Evolutionary conservation across 2,329 filamentous ascomycete genomes (phyloP), one percentile per base, ranked within the genome.

Genomic region (Fusarium sp.): DNA sequence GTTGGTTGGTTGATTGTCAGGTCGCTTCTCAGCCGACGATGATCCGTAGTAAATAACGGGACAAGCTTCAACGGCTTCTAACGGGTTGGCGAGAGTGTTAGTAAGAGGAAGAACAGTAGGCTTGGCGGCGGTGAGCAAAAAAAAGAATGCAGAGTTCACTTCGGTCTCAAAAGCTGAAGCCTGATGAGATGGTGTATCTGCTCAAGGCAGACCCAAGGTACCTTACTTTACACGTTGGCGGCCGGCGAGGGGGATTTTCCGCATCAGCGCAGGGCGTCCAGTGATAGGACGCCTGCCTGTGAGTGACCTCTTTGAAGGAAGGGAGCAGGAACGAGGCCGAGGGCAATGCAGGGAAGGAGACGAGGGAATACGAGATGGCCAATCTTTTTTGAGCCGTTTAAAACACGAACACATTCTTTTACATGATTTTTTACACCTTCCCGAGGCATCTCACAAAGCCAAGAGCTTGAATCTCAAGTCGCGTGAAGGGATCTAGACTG

Each of bases 241-340:
- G 60, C 27, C 62, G 65, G 65, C 62, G 42, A 65, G 42, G 58
- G 46, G 51, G 54, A 62, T 67, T 59, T 67, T 59, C 33, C 58
- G 65, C 58, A 40, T 53, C 42, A 55, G 51, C 56, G 33, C 38
- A 53, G 42, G 44, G 33, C 14, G 38, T 27, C 25, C 25, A 27
- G 25, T 57, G 50, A 53, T 64, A 59, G 50, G 54, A 59, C 49
- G 58, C 58, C 62, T 40, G 53, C 62, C 50, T 55, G 25, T 34
- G 27, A 23, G 29, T 29, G 42, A 46, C 42, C 25, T 57, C 18
- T 20, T 20, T 18, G 23, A 51, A 59, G 42, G 56, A 29, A 58
- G 57, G 57, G 58, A 49, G 46, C n/a, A 54, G 36, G 46, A 59
- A 38, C 23, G 46, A 54, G 31, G 36, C 16, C n/a, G 13, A 60